These are phyloP conservation scores for Crotalaria pallida DNA, from an alignment of 306 rosid genomes.

Conservation along the genomic window DNA sequence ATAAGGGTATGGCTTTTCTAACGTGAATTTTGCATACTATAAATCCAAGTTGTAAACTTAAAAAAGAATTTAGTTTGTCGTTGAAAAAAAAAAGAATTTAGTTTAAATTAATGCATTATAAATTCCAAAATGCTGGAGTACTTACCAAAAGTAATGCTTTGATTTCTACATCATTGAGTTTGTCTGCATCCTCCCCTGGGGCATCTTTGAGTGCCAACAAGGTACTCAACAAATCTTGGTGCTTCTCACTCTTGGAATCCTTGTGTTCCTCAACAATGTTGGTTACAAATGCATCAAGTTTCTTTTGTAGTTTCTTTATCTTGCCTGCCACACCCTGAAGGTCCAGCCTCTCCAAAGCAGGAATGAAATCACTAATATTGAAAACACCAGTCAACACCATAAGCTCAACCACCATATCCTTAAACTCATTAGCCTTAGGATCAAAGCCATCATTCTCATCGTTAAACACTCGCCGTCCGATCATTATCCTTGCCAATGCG, in stretches of 20 bases:
- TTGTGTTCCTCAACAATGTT: slow-evolving; percentile 55
- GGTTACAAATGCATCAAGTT: slow-evolving; percentile 54
- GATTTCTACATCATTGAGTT: slow-evolving; percentile 53
- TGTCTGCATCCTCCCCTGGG: slow-evolving; percentile 29
- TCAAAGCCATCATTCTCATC: slow-evolving; percentile 39
- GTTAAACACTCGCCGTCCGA: slow-evolving; percentile 57
- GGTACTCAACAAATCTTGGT: slow-evolving; percentile 46
- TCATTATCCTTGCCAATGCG: slow-evolving; percentile 54
- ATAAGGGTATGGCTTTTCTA: too few relatives aligned
- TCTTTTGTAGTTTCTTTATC: slow-evolving; percentile 57
- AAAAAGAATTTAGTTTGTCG: too few relatives aligned
- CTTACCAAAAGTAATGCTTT: slow-evolving; percentile 68
- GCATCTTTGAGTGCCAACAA: slow-evolving; percentile 43
- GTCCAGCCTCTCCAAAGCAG: slow-evolving; percentile 58
- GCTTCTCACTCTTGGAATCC: slow-evolving; percentile 16
- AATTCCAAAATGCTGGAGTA: too few relatives aligned
- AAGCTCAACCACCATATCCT: slow-evolving; percentile 60
- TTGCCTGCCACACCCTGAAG: slow-evolving; percentile 52
- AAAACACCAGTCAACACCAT: slow-evolving; percentile 65
- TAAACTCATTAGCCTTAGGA: slow-evolving; percentile 53
- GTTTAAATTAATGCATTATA: too few relatives aligned
- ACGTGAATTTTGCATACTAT: too few relatives aligned
- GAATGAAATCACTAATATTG: slow-evolving; percentile 69
- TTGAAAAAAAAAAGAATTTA: too few relatives aligned
- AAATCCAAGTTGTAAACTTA: too few relatives aligned